A percentile compares a stretch with the other conserved stretches of the same genome.
Conservation (phyloP, 257 asterid species). For the Sherardia arvensis region DNA sequence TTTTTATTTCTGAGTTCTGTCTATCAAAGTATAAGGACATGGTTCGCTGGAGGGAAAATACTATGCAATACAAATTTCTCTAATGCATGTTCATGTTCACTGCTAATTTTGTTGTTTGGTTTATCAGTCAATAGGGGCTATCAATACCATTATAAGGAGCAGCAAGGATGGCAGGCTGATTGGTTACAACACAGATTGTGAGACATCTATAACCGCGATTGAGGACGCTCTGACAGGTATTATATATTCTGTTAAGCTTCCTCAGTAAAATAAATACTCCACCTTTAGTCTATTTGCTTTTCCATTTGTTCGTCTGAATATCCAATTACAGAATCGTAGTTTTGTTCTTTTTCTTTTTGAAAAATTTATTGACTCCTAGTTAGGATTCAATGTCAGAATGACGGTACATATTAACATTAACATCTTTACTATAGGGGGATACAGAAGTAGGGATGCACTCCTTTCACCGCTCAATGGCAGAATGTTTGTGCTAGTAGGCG, state of each 20-base stretch:
- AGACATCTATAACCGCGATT: conserved; percentile 58
- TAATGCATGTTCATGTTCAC: background rate
- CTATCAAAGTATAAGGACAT: too few species aligned
- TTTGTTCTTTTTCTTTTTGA: too few species aligned
- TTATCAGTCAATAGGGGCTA: conserved; percentile 56
- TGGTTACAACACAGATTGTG: conserved; percentile 67
- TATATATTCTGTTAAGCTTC: too few species aligned
- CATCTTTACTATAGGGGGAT: conserved; percentile 20
- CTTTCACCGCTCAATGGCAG: conserved; percentile 28
- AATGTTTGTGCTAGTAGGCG: conserved; percentile 44
- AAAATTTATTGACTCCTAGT: too few species aligned
- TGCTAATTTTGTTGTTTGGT: background rate
- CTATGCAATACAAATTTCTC: background rate
- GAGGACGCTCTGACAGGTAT: conserved; percentile 57
- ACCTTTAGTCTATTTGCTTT: background rate
- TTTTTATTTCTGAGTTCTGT: too few species aligned
- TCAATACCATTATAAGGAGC: conserved; percentile 46
- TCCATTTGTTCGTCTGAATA: background rate
- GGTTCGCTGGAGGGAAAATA: background rate
- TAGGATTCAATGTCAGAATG: too few species aligned
- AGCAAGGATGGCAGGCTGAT: too few species aligned
- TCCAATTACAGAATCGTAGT: background rate
- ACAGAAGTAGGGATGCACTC: conserved; percentile 18
- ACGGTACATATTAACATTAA: too few species aligned
- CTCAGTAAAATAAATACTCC: too few species aligned